Evolutionary conservation across 2,329 filamentous ascomycete species (phyloP).

Genomic region (Aspergillus tanneri): DNA sequence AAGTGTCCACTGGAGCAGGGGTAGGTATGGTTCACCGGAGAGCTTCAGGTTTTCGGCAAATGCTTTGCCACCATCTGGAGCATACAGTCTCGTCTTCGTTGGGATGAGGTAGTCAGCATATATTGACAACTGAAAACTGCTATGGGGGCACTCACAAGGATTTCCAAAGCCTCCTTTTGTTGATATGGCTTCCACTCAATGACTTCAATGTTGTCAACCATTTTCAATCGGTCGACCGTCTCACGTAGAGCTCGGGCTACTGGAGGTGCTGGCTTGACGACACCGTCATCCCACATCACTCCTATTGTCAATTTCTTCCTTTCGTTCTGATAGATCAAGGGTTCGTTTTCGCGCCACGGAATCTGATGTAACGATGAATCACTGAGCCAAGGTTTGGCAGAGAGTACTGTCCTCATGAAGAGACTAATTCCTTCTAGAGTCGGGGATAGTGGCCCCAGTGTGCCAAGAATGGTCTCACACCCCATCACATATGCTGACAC

Average conservation of each 20-base stretch:
- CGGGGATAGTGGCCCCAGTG: slow-evolving; percentile 55
- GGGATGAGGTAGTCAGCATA: not conserved
- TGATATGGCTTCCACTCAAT: slow-evolving; percentile 44
- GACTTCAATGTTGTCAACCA: slow-evolving; percentile 20
- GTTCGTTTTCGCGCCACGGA: slow-evolving; percentile 46
- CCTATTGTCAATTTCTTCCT: slow-evolving; percentile 53
- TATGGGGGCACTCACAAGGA: slow-evolving; percentile 12
- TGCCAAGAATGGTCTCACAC: slow-evolving; percentile 11
- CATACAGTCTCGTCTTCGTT: slow-evolving; percentile 8
- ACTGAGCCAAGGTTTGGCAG: slow-evolving; percentile 51
- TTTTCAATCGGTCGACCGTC: slow-evolving; percentile 33
- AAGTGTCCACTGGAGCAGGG: slow-evolving; percentile 1
- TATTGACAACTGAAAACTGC: no score
- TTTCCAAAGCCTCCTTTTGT: slow-evolving; percentile 52
- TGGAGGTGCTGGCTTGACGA: slow-evolving; percentile 63
- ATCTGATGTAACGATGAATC: slow-evolving; percentile 56
- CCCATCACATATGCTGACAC: slow-evolving; percentile 21
- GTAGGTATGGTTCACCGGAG: slow-evolving; percentile 2
- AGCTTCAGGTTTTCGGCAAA: slow-evolving; percentile 5
- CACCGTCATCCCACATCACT: slow-evolving; percentile 61
- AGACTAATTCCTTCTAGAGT: slow-evolving; percentile 50
- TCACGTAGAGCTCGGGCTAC: slow-evolving; percentile 56
- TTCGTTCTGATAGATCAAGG: slow-evolving; percentile 18
- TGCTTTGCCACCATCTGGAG: slow-evolving; percentile 12
- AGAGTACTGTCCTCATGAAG: slow-evolving; percentile 42